phyloP scores from a whole-genome alignment of 2,329 filamentous ascomycete genomes.

The Dichotomopilus funicola region DNA sequence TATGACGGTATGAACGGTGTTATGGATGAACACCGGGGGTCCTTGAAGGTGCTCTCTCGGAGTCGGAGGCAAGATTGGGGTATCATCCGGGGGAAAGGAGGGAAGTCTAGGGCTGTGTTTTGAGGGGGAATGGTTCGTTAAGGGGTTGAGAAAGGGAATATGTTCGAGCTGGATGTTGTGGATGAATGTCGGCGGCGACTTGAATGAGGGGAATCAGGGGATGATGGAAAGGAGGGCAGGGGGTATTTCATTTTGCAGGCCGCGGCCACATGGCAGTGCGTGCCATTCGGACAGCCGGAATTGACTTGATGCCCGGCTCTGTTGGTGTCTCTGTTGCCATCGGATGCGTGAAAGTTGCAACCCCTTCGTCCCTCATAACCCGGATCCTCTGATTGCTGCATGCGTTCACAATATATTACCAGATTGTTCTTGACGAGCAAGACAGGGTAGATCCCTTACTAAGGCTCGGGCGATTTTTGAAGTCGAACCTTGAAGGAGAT shows the following conservation, averaged over 20 bases:
- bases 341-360: background rate
- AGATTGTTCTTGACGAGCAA: too few species aligned
- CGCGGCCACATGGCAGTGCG: background rate
- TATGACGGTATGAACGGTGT: too few species aligned
- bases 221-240: background rate
- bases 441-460: too few species aligned
- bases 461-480: too few species aligned
- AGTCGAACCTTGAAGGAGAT: too few species aligned
- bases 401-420: too few species aligned
- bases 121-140: background rate
- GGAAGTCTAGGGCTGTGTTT: background rate
- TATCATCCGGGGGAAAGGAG: background rate
- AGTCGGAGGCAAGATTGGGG: too few species aligned
- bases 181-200: background rate
- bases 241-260: too few species aligned
- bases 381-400: too few species aligned
- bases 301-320: slow-evolving; percentile 1
- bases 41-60: too few species aligned
- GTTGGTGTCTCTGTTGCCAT: background rate
- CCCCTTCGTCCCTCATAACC: too few species aligned
- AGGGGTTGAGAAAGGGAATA: background rate
- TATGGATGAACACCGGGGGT: too few species aligned
- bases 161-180: background rate
- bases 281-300: background rate
- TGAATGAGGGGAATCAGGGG: background rate